Base-by-base conservation (phyloP, 2,329 filamentous ascomycete species). In the Podosphaera xanthii region DNA sequence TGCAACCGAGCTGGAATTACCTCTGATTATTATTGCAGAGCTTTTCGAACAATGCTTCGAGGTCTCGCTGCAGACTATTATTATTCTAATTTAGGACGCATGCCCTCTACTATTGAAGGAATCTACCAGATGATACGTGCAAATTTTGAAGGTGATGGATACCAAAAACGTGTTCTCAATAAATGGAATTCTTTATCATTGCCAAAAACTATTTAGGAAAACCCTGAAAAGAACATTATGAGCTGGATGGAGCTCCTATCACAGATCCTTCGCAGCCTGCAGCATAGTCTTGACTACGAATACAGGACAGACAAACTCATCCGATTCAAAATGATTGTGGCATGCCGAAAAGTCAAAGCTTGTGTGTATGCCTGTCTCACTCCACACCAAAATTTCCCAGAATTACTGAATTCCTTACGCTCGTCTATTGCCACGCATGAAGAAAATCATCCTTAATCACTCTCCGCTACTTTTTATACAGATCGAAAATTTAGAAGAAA, bases 111-210 rank as follows among this genome's bases (percentile, higher is more conserved):
- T 33, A 33, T 34, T 31, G 50, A 33, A 35, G 50, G 50, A 10
- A 7, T 53, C 5, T 35, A 53, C 33, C 22, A 53, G 9, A 53
- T 53, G 50, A 53, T 53, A n/a, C 22, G n/a, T 33, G 7, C 12
- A 53, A 53, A 53, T n/a, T 53, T 53, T 53, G 50, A 53, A 53
- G 12, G 50, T n/a, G 50, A 53, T n/a, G 31, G 35, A n/a, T 53
- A 53, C 22, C 30, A 53, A 9, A 22, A 53, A 35, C 50, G 50
- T 8, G n/a, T 53, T 31, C n/a, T 34, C 12, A 53, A 34, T n/a
- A 53, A 53, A 8, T 53, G 50, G 50, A 53, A 53, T 33, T 53
- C 50, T 4, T 33, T 33, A 5, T 7, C 12, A 10, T 35, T 53
- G n/a, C 22, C 30, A 53, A 53, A 53, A 33, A 33, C 35, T 33